Conservation (phyloP, 2,329 filamentous ascomycete species). For the Epichloe scottii region DNA sequence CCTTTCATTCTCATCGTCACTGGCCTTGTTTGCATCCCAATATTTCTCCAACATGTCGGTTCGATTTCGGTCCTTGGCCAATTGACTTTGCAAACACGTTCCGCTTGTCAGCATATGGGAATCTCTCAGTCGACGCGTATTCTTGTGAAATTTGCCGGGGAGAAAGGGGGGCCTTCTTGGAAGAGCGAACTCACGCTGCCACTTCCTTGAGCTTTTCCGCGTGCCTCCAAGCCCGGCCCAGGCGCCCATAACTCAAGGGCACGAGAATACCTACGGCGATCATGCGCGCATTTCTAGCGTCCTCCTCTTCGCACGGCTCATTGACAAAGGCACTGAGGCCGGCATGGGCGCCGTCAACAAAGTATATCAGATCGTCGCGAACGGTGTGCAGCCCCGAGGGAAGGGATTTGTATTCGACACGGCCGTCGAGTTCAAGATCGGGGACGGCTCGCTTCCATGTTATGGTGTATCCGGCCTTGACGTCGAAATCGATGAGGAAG, state of each 20-base stretch:
- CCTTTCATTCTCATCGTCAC: constrained; percentile 13
- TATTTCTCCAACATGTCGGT: constrained; percentile 60
- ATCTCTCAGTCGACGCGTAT: neutral
- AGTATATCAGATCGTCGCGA: constrained; percentile 81
- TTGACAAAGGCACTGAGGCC: constrained; percentile 90
- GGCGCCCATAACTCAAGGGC: constrained; percentile 67
- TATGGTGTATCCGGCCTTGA: constrained; percentile 84
- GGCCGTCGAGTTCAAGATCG: constrained; percentile 65
- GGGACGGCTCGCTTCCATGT: constrained; percentile 68
- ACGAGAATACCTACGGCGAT: constrained; percentile 84
- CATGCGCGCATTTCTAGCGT: constrained; percentile 79
- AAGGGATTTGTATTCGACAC: constrained; percentile 91
- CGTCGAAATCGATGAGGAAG: constrained; percentile 84
- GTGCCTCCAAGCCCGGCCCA: constrained; percentile 84
- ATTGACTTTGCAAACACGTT: constrained; percentile 26
- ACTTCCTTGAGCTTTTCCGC: constrained; percentile 63
- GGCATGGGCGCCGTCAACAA: constrained; percentile 65
- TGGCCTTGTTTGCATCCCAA: constrained; percentile 49
- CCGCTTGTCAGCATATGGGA: neutral
- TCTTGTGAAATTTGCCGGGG: no score
- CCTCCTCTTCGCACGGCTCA: constrained; percentile 60
- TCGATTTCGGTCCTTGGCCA: constrained; percentile 53
- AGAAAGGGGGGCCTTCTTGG: no score
- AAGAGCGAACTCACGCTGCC: constrained; percentile 42
- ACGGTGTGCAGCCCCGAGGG: constrained; percentile 89